Percentiles rank a stretch among this genome's conserved stretches.
These are phyloP conservation scores for Aspergillus melleus DNA, from an alignment of 2,329 filamentous ascomycete genomes.

Conservation along the genomic window DNA sequence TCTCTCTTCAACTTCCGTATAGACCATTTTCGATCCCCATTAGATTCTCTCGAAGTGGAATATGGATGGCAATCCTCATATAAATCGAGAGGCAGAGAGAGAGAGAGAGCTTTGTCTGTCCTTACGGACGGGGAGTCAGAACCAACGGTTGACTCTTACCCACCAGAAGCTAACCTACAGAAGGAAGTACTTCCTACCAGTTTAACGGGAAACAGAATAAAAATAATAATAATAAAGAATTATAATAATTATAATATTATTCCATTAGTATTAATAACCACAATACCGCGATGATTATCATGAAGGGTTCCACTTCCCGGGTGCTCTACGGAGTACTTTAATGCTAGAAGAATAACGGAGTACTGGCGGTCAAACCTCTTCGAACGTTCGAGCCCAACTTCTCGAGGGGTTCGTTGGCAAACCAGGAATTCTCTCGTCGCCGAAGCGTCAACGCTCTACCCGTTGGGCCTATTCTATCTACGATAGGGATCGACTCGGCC, in stretches of 20 bases:
- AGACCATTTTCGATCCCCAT: background rate
- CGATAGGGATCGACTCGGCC: too few species aligned
- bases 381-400: conserved; percentile 23
- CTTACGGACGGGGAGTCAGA: conserved; percentile 1
- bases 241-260: background rate
- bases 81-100: too few species aligned
- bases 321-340: conserved; percentile 14
- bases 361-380: conserved; percentile 20
- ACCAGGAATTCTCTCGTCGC: background rate
- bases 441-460: background rate
- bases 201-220: background rate
- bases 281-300: conserved; percentile 14
- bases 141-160: background rate
- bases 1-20: too few species aligned
- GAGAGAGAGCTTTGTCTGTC: too few species aligned
- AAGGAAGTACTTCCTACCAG: background rate
- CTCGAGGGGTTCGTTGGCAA: conserved; percentile 9
- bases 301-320: conserved; percentile 18
- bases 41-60: background rate
- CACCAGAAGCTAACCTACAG: background rate
- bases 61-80: background rate
- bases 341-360: conserved; percentile 12
- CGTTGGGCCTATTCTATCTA: background rate
- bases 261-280: conserved; percentile 8
- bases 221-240: background rate